phyloP scores from a whole-genome alignment of 2,329 filamentous ascomycete species.

The Pezicula radicicola region DNA sequence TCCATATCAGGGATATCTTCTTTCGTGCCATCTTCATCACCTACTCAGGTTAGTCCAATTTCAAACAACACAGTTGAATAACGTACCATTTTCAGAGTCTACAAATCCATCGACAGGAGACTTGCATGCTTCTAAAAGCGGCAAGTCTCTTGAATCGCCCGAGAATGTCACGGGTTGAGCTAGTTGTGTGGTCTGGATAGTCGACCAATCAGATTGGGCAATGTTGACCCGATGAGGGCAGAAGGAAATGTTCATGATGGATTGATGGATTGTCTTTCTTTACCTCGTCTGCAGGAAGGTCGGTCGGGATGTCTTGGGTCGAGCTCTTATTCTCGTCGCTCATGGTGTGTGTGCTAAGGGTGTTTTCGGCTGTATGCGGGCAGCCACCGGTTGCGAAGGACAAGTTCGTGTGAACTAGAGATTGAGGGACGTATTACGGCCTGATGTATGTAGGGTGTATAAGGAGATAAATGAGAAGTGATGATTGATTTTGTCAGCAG shows the following conservation, averaged over 20 bases:
- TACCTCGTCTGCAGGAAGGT: conserved; percentile 15
- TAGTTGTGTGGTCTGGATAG: conserved; percentile 18
- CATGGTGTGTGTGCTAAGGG: conserved; percentile 14
- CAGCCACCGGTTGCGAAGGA: conserved; percentile 16
- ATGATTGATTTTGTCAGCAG: conserved; percentile 9
- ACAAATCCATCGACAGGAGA: not conserved
- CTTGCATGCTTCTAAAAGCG: conserved; percentile 17
- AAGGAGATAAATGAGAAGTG: conserved; percentile 9
- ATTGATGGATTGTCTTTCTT: conserved; percentile 23
- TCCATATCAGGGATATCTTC: not conserved
- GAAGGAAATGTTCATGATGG: conserved; percentile 26
- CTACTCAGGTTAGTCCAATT: not conserved
- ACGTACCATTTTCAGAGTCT: not conserved
- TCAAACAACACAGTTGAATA: not conserved
- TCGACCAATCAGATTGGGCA: conserved; percentile 19
- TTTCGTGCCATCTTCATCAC: not conserved
- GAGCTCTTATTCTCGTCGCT: conserved; percentile 22
- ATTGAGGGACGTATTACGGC: conserved; percentile 1
- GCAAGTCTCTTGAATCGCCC: conserved; percentile 13
- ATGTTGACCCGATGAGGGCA: conserved; percentile 25
- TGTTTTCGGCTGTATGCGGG: conserved; percentile 25
- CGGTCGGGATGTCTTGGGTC: conserved; percentile 13
- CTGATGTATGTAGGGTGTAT: conserved; percentile 3
- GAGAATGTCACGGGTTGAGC: conserved; percentile 18
- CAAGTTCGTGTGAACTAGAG: conserved; percentile 8